Conservation (phyloP, 441 rosid genomes). For the Euphorbia celastroides region DNA sequence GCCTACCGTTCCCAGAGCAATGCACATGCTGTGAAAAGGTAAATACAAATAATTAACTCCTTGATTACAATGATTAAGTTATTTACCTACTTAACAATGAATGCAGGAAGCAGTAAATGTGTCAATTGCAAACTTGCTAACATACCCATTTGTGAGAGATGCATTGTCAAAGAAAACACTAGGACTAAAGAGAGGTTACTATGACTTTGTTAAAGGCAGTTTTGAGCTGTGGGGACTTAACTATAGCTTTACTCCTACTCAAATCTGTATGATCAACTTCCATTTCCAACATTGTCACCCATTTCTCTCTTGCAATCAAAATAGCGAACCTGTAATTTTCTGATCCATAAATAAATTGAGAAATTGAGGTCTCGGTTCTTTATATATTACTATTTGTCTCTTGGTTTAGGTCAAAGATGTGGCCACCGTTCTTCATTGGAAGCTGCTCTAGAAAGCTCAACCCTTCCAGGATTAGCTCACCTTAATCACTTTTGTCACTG, state of each 20-base stretch:
- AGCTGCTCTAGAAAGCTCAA: slow-evolving; percentile 55
- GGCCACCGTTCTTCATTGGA: slow-evolving; percentile 75
- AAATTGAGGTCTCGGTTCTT: slow-evolving; percentile 31
- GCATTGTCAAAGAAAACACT: slow-evolving; percentile 61
- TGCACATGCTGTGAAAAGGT: slow-evolving; percentile 77
- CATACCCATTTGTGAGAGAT: slow-evolving; percentile 81
- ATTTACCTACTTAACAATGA: too few species aligned
- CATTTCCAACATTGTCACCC: slow-evolving; percentile 11
- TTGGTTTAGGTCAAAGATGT: slow-evolving; percentile 64
- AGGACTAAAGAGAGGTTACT: slow-evolving; percentile 64
- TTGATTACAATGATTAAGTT: too few species aligned
- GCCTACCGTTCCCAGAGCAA: slow-evolving; percentile 36
- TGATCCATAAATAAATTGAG: slow-evolving; percentile 19
- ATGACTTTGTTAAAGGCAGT: slow-evolving; percentile 57
- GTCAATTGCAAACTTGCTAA: slow-evolving; percentile 66
- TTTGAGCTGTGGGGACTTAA: slow-evolving; percentile 86
- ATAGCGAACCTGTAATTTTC: too few species aligned
- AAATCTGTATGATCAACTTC: slow-evolving; percentile 47
- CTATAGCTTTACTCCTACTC: slow-evolving; percentile 43
- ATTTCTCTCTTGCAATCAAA: too few species aligned
- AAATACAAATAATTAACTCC: too few species aligned
- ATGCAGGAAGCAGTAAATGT: slow-evolving; percentile 93
- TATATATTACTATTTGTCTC: slow-evolving; percentile 20
- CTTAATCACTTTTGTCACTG: background rate
- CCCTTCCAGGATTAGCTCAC: slow-evolving; percentile 20